A percentile compares a stretch with the other conserved stretches of the same genome.
These are phyloP conservation scores for Mycena vitilis DNA, from an alignment of 768 basidiomycete genomes.

Conservation along the genomic window DNA sequence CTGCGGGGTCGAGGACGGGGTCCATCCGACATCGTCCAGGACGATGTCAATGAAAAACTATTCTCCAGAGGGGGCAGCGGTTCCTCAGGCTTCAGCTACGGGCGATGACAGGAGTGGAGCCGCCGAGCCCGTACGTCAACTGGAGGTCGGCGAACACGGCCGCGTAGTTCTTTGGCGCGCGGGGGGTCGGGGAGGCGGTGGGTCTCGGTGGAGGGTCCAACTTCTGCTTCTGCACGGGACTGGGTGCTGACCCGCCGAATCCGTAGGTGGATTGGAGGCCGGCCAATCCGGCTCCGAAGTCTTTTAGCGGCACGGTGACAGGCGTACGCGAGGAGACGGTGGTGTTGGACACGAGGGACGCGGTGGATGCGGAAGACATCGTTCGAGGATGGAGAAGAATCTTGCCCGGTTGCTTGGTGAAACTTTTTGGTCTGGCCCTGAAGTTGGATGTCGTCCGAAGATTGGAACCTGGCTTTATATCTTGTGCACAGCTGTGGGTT, in stretches of 20 bases:
- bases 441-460: too few relatives aligned
- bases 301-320: conserved; percentile 14
- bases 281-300: conserved; percentile 26
- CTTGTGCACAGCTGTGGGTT: conserved; percentile 5
- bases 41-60: too few relatives aligned
- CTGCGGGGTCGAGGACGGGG: too few relatives aligned
- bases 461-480: conserved; percentile 11
- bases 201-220: background rate
- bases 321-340: conserved; percentile 27
- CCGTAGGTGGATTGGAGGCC: conserved; percentile 32
- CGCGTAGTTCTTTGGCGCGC: background rate
- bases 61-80: too few relatives aligned
- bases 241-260: conserved; percentile 16
- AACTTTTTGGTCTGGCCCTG: background rate
- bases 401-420: too few relatives aligned
- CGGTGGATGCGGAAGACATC: conserved; percentile 20
- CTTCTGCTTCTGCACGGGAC: conserved; percentile 10
- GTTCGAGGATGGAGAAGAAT: background rate
- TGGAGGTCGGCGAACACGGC: conserved; percentile 20
- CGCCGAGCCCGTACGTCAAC: conserved; percentile 20
- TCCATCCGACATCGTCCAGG: too few relatives aligned
- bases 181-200: background rate
- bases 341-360: conserved; percentile 25
- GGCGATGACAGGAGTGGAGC: conserved; percentile 12
- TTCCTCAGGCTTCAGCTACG: too few relatives aligned